Evolutionary conservation across 2,329 filamentous ascomycete species (phyloP), one percentile per base, ranked within the genome.

Genomic region (Trichoderma afroharzianum): DNA sequence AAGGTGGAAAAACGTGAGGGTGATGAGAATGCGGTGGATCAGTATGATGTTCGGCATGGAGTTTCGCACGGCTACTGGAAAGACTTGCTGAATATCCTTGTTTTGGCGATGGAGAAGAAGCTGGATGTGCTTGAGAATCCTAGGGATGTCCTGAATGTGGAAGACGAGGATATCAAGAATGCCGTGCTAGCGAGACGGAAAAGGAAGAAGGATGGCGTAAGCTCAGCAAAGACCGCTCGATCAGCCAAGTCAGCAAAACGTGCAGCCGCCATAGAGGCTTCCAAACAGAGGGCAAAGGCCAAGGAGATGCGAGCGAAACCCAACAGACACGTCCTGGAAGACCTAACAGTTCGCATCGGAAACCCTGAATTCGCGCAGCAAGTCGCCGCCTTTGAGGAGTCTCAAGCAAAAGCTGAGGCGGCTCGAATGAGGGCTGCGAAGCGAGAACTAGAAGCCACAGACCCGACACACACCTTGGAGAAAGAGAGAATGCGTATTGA

Each of bases 51-150:
- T 18, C 78, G 79, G 59, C 77, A 86, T 47, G 85, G 85, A 0
- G 82, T 87, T 3, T 81, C 88, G 5, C 88, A 90, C 66, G 87
- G 88, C 0, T 90, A 90, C 78, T 90, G 87, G 87, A 90, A 90
- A 74, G 88, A 90, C 75, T 79, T 90, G 3, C 79, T 89, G 3
- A 90, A 90, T 74, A 81, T 90, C 3, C 80, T 90, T 0, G 85
- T 82, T 1, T 80, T 90, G 3, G 83, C 84, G 0, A 85, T 82
- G 28, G 84, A 87, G 64, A 79, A 81, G 26, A 80, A 85, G 75
- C 81, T 90, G 14, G 78, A 81, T 15, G 80, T 80, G 6, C 75
- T 83, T 14, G 79, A 80, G 2, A 74, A 86, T 32, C 83, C 83
- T 2, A 74, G 74, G 1, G 76, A 80, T 0, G 75, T 87, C 6